A percentile compares a stretch with the other conserved stretches of the same genome.
Conservation (phyloP, 2,329 filamentous ascomycete genomes). For the Apiospora saccharicola region DNA sequence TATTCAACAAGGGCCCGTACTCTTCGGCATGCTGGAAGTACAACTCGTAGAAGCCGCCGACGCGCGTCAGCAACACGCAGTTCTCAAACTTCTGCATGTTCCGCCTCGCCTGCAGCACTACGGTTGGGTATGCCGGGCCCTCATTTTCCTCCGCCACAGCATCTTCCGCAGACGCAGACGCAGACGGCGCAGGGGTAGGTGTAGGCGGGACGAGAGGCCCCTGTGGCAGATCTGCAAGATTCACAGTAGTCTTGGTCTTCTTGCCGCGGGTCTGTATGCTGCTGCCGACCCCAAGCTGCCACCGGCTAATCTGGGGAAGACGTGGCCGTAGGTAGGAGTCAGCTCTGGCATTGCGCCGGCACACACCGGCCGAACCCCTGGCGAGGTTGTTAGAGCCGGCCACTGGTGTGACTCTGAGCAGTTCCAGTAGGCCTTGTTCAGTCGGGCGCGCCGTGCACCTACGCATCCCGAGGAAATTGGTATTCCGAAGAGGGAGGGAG, state of each 20-base stretch:
- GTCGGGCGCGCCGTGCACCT: conserved; percentile 8
- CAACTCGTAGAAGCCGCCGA: conserved; percentile 96
- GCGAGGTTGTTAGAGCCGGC: not conserved
- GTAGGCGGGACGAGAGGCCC: not conserved
- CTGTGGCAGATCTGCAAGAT: conserved; percentile 17
- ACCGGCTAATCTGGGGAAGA: conserved; percentile 1
- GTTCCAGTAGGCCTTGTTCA: conserved; percentile 16
- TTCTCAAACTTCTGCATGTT: conserved; percentile 93
- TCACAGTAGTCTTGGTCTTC: conserved; percentile 56
- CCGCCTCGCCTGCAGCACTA: conserved; percentile 83
- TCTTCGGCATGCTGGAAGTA: conserved; percentile 97
- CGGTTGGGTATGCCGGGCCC: conserved; percentile 75
- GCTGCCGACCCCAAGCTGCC: not conserved
- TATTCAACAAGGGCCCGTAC: conserved; percentile 81
- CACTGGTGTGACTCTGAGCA: conserved; percentile 19
- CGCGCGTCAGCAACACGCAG: conserved; percentile 88
- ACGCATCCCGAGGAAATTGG: conserved; percentile 13
- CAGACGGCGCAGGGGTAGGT: not conserved
- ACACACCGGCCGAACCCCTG: not conserved
- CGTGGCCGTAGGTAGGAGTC: not conserved
- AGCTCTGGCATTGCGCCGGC: not conserved
- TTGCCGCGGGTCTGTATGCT: conserved; percentile 52
- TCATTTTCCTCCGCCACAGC: not conserved
- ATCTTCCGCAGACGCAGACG: conserved; percentile 2
- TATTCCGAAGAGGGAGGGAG: not conserved